A percentile compares a stretch with the other conserved stretches of the same genome.
Conservation (phyloP, 495 filamentous ascomycete species). For the Penicillium coffeae region DNA sequence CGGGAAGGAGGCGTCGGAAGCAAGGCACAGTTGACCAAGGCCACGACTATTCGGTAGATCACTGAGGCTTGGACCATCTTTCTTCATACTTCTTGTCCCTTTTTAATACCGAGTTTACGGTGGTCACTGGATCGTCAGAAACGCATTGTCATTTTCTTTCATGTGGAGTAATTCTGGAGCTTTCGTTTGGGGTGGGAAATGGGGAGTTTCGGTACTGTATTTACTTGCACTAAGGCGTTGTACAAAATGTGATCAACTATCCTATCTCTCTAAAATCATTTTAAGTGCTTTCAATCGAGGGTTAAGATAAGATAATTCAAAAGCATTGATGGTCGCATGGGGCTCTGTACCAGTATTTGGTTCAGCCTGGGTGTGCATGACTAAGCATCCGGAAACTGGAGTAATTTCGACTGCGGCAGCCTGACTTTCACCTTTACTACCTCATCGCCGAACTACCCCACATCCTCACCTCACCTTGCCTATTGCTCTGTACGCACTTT, state of each 20-base stretch:
- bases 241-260: conserved; percentile 4
- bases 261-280: not conserved
- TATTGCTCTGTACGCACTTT: not conserved
- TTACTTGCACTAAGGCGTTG: no score
- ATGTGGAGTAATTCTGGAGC: conserved; percentile 11
- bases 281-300: no score
- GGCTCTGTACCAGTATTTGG: not conserved
- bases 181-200: conserved; percentile 8
- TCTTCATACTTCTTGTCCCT: conserved; percentile 9
- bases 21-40: conserved; percentile 78
- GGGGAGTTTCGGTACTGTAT: conserved; percentile 14
- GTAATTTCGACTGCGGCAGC: conserved; percentile 40
- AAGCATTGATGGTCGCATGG: not conserved
- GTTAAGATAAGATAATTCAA: not conserved
- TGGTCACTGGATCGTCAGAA: conserved; percentile 23
- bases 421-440: conserved; percentile 42
- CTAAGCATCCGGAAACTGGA: conserved; percentile 34
- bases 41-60: conserved; percentile 91
- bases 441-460: conserved; percentile 26
- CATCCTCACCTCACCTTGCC: conserved; percentile 7
- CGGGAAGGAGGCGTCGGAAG: conserved; percentile 54
- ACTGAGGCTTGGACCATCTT: conserved; percentile 1
- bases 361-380: conserved; percentile 22
- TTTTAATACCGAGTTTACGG: conserved; percentile 20
- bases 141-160: conserved; percentile 18